These are phyloP conservation scores for Podaxis rugospora DNA, from an alignment of 768 basidiomycete species.

Conservation along the genomic window DNA sequence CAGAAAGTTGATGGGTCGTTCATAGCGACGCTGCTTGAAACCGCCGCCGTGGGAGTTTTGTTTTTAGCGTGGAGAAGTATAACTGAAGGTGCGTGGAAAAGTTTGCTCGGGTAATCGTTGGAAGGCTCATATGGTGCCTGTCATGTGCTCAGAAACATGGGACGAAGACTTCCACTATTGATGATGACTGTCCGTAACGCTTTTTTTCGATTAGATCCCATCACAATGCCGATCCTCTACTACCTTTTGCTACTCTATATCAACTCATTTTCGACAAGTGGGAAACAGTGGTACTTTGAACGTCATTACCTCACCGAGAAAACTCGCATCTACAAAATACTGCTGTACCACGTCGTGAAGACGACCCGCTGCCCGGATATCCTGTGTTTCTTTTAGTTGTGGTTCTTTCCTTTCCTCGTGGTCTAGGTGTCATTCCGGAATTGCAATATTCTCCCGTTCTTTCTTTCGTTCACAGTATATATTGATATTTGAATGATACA, in stretches of 20 bases:
- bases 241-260: neutral
- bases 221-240: neutral
- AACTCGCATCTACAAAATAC: neutral
- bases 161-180: slow-evolving; percentile 26
- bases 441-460: neutral
- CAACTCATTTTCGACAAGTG: neutral
- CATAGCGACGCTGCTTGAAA: slow-evolving; percentile 80
- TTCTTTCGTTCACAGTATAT: neutral
- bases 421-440: neutral
- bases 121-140: neutral
- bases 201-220: neutral
- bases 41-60: slow-evolving; percentile 60
- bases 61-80: slow-evolving; percentile 85
- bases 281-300: neutral
- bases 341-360: neutral
- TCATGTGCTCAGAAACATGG: slow-evolving; percentile 24
- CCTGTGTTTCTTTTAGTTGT: neutral
- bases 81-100: slow-evolving; percentile 65
- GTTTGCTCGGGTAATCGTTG: neutral
- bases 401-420: neutral
- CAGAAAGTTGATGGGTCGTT: slow-evolving; percentile 83
- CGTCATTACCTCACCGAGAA: neutral
- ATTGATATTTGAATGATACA: neutral
- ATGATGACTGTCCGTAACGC: neutral
- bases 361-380: neutral